Percentiles rank a stretch among this genome's conserved stretches.
Evolutionary conservation across 768 basidiomycete species (phyloP).

Genomic region (Podaxis mareebaensis): DNA sequence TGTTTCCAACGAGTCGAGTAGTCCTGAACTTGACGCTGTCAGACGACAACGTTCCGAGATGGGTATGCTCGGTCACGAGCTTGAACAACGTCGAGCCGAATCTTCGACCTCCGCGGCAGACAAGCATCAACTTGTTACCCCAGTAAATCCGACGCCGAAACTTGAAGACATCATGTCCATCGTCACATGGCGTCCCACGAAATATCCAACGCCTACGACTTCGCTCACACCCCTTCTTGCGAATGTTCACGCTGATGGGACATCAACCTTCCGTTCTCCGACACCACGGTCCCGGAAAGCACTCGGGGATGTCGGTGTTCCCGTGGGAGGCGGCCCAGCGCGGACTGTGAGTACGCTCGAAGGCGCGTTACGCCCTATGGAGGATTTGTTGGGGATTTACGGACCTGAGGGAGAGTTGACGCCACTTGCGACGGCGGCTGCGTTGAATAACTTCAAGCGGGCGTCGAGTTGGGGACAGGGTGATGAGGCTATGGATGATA

Average conservation of each 20-base stretch:
- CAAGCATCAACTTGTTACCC: conserved; percentile 12
- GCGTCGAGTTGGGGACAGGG: conserved; percentile 67
- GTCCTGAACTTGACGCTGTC: conserved; percentile 8
- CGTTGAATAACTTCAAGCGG: conserved; percentile 30
- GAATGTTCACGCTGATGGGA: conserved; percentile 7
- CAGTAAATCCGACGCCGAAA: conserved; percentile 1
- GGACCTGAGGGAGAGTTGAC: conserved; percentile 1
- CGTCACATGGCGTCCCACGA: conserved; percentile 18
- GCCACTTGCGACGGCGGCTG: background rate
- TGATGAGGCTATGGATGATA: conserved; percentile 39
- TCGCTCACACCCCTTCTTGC: conserved; percentile 13
- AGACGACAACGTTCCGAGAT: conserved; percentile 14
- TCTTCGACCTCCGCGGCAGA: background rate
- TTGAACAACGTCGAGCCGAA: background rate
- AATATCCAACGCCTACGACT: conserved; percentile 14
- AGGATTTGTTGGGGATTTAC: conserved; percentile 12
- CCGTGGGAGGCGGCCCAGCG: background rate
- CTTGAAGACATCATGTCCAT: conserved; percentile 17
- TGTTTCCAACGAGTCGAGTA: conserved; percentile 2
- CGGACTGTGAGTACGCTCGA: conserved; percentile 11
- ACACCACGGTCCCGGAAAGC: background rate
- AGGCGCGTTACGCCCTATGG: background rate
- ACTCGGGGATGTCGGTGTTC: background rate
- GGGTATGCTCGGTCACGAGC: conserved; percentile 5
- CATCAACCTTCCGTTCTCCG: conserved; percentile 5